Percentiles rank a stretch among this genome's conserved stretches.
These are phyloP conservation scores for Alternaria sp. DNA, from an alignment of 2,329 filamentous ascomycete genomes.

Conservation along the genomic window DNA sequence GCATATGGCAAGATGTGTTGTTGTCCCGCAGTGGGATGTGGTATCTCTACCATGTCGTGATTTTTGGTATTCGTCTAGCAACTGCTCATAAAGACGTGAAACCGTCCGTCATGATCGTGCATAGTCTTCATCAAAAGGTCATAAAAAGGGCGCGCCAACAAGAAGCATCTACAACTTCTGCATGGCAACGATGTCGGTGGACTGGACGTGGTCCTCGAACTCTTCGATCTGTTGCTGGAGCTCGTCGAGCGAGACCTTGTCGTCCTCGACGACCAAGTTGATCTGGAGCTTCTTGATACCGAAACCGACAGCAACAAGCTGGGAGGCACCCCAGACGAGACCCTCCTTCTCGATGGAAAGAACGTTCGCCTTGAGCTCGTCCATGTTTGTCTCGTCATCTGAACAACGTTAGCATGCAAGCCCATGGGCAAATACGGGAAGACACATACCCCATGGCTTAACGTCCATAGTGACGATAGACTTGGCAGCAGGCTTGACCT, in stretches of 20 bases:
- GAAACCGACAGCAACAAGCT: constrained; percentile 89
- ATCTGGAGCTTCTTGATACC: constrained; percentile 99
- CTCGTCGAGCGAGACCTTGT: constrained; percentile 87
- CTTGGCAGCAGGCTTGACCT: constrained; percentile 92
- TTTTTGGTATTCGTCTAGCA: constrained; percentile 36
- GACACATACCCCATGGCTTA: constrained; percentile 93
- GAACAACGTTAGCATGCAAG: constrained; percentile 23
- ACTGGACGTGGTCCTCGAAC: constrained; percentile 96
- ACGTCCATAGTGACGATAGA: constrained; percentile 94
- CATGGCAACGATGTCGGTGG: constrained; percentile 78
- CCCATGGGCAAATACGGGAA: not conserved
- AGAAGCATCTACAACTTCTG: constrained; percentile 48
- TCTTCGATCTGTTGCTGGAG: constrained; percentile 85
- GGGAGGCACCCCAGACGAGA: constrained; percentile 92
- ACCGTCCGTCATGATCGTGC: constrained; percentile 33
- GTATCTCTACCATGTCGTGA: constrained; percentile 33
- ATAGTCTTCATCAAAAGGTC: constrained; percentile 22
- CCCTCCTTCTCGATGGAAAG: constrained; percentile 88
- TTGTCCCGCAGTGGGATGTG: constrained; percentile 24
- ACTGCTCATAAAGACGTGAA: constrained; percentile 43
- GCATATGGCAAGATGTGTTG: constrained; percentile 9
- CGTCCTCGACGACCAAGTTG: constrained; percentile 96
- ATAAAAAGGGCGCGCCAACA: constrained; percentile 9
- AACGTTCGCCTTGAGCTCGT: constrained; percentile 78
- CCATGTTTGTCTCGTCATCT: constrained; percentile 95